Conservation (phyloP, 805 yeast species). For the Candida vaughaniae region DNA sequence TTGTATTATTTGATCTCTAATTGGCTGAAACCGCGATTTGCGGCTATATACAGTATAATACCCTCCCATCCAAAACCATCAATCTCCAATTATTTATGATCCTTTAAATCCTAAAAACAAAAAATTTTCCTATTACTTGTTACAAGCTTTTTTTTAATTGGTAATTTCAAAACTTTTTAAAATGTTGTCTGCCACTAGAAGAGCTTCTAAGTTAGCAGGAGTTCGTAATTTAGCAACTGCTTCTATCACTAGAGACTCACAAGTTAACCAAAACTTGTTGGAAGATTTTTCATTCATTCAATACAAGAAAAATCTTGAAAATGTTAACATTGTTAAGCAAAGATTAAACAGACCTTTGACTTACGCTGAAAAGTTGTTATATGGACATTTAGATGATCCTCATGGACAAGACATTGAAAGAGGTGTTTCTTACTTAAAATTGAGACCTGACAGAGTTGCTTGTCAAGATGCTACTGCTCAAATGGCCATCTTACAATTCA, state of each 20-base stretch:
- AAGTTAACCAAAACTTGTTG: constrained; percentile 76
- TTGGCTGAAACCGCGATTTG: constrained; percentile 10
- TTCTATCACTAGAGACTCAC: constrained; percentile 60
- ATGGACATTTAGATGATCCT: constrained; percentile 93
- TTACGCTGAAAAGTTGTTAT: constrained; percentile 91
- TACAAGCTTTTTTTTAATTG: neutral
- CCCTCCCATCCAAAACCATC: neutral
- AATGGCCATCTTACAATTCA: constrained; percentile 95
- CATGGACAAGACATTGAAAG: constrained; percentile 81
- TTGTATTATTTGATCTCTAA: constrained; percentile 13
- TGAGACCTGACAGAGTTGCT: constrained; percentile 97
- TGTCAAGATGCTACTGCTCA: constrained; percentile 99
- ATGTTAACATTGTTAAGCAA: constrained; percentile 77
- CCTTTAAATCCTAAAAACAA: constrained; percentile 6
- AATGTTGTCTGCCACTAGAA: constrained; percentile 45
- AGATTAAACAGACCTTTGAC: constrained; percentile 88
- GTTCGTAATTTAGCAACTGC: constrained; percentile 55
- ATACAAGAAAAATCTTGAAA: constrained; percentile 88
- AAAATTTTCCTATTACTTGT: constrained; percentile 4
- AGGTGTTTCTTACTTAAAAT: constrained; percentile 87
- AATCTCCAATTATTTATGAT: constrained; percentile 5
- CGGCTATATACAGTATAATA: neutral
- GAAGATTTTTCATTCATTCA: constrained; percentile 84
- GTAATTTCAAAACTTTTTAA: neutral
- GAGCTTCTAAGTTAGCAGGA: constrained; percentile 25